These are phyloP conservation scores for Pseudisothecium myosuroides DNA, from an alignment of 225 moss, liverwort and hornwort genomes.

Conservation along the genomic window DNA sequence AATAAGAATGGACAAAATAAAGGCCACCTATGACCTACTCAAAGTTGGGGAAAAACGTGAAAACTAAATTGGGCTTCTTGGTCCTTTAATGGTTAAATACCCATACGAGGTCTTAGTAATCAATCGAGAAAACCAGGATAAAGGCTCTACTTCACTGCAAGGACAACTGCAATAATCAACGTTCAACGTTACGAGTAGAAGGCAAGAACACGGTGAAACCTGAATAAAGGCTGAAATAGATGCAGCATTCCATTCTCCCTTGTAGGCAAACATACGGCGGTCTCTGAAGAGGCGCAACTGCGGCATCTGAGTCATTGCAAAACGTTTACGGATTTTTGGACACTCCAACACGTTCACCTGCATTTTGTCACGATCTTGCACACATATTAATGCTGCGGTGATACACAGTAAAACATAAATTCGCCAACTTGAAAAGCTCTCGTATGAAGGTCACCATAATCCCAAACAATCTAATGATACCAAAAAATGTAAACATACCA, in stretches of 20 bases:
- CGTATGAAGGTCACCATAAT: neutral
- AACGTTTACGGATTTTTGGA: slow-evolving; percentile 60
- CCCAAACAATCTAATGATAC: neutral
- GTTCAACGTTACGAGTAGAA: neutral
- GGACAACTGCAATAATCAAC: neutral
- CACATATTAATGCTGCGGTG: neutral
- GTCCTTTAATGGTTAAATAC: neutral
- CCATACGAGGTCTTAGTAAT: neutral
- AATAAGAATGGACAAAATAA: neutral
- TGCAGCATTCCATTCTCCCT: slow-evolving; percentile 55
- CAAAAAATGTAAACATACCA: slow-evolving; percentile 23
- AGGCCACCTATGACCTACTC: neutral
- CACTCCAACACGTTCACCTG: slow-evolving; percentile 71
- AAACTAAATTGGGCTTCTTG: neutral
- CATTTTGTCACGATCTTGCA: neutral
- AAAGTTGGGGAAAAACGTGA: neutral
- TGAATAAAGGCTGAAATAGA: slow-evolving; percentile 41
- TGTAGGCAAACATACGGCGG: slow-evolving; percentile 63
- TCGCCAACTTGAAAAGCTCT: neutral
- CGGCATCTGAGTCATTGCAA: slow-evolving; percentile 54
- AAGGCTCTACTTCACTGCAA: neutral
- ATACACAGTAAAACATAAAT: neutral
- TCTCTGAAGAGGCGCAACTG: slow-evolving; percentile 72
- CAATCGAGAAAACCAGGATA: neutral
- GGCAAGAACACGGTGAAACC: slow-evolving; percentile 3